A percentile compares a stretch with the other conserved stretches of the same genome.
phyloP scores from a whole-genome alignment of 83 land plant species.

The Picea abies region DNA sequence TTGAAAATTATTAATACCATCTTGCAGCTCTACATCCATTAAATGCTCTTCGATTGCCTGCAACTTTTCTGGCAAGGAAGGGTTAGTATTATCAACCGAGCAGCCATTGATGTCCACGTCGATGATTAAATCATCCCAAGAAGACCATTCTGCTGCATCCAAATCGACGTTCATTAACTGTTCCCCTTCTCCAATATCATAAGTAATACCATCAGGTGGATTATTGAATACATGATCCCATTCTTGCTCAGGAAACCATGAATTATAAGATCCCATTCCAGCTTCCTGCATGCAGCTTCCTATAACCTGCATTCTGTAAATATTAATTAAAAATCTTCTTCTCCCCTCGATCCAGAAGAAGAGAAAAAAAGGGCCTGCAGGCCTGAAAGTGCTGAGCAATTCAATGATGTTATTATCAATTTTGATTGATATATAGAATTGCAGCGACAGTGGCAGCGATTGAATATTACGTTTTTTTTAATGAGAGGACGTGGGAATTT shows the following conservation, averaged over 20 bases:
- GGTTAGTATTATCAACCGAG: not conserved
- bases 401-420: no score
- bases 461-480: no score
- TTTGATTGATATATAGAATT: no score
- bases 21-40: not conserved
- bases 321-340: no score
- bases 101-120: not conserved
- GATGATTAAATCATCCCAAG: not conserved
- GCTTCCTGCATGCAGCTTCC: no score
- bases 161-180: not conserved
- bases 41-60: not conserved
- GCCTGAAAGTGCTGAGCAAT: no score
- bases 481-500: no score
- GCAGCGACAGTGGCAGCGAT: no score
- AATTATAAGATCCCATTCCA: no score
- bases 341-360: no score
- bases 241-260: not conserved
- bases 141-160: not conserved
- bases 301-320: no score
- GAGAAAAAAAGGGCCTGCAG: no score
- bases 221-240: conserved; percentile 2
- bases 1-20: not conserved
- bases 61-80: not conserved
- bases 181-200: not conserved
- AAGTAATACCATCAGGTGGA: not conserved